Evolutionary conservation across 139 green algal species (phyloP), one percentile per base, ranked within the genome.

Genomic region (Picochlorum sp.): DNA sequence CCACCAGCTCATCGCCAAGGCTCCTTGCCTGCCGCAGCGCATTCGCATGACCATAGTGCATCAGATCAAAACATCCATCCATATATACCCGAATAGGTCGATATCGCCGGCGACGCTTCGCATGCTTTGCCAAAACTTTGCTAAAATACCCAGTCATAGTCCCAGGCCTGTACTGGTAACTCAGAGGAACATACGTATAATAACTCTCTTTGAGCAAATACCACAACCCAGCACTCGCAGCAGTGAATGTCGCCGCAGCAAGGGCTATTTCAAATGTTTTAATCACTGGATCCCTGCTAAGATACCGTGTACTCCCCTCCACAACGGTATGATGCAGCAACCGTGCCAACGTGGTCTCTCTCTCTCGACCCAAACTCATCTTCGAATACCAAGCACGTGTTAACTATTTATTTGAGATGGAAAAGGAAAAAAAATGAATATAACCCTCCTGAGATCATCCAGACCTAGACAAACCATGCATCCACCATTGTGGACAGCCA

Each of bases 21-120:
- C 80, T 74, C 49, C 81, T 81, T 8, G 84, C 87, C 82, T 97
- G 92, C 1, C 94, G 77, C 66, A 99, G 78, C 2, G 94, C 94
- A 71, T 99, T 99, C 13, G 91, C 91, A 76, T 99, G 94, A 0
- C 94, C 94, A 63, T 97, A 98, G 66, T 99, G 94, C 92, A 98
- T 97, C 83, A 98, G 90, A 72, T 99, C 94, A 66, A 99, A 99
- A 77, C 94, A 99, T 15, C 94, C 94, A 70, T 99, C 94, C 81
- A 98, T 90, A 77, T 98, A 99, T 14, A 99, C 92, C 10, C 92
- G 77, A 1, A 98, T 69, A 0, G 90, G 90, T 14, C 66, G 59
- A n/a, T 73, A 51, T 3, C 84, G 81, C 62, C 86, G 69, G 2
- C 90, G 67, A 16, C 73, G 77, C 49, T 91, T 83, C 34, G 90